Percentiles rank a stretch among this genome's conserved stretches.
Conservation (phyloP, 2,329 filamentous ascomycete species). For the Alternaria gaisen region DNA sequence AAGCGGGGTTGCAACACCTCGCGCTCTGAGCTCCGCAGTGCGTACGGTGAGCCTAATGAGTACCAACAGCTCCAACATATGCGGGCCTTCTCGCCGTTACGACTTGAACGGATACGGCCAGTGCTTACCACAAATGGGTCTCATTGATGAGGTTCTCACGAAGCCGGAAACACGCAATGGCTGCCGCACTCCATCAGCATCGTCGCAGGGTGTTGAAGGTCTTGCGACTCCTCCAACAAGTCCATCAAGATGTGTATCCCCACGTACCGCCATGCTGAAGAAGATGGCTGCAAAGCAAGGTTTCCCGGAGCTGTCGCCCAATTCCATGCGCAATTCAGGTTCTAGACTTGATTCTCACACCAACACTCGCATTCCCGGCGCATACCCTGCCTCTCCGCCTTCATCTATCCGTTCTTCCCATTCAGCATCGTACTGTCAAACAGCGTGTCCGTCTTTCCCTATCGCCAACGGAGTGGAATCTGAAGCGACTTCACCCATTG, state of each 20-base stretch:
- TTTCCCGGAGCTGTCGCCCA: conserved; percentile 18
- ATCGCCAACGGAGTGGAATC: conserved; percentile 45
- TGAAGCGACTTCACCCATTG: conserved; percentile 34
- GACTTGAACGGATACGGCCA: conserved; percentile 24
- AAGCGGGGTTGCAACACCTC: conserved; percentile 21
- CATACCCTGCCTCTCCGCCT: conserved; percentile 1
- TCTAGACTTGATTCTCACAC: conserved; percentile 3
- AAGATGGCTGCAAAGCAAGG: conserved; percentile 31
- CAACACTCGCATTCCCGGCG: conserved; percentile 8
- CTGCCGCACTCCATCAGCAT: conserved; percentile 6
- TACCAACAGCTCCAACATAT: conserved; percentile 38
- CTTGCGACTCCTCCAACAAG: conserved; percentile 23
- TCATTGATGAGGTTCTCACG: conserved; percentile 26
- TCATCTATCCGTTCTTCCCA: not conserved
- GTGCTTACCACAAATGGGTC: conserved; percentile 20
- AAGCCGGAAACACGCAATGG: not conserved
- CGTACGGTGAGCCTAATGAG: conserved; percentile 35
- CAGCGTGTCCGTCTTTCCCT: conserved; percentile 20
- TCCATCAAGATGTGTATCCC: conserved; percentile 29
- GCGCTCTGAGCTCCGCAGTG: conserved; percentile 18
- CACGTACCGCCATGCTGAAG: conserved; percentile 41
- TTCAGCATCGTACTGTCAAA: not conserved
- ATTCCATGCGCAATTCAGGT: not conserved
- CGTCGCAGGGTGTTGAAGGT: not conserved
- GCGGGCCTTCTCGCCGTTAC: conserved; percentile 25